phyloP scores from a whole-genome alignment of 257 asterid species.

The Nicotiana paniculata region DNA sequence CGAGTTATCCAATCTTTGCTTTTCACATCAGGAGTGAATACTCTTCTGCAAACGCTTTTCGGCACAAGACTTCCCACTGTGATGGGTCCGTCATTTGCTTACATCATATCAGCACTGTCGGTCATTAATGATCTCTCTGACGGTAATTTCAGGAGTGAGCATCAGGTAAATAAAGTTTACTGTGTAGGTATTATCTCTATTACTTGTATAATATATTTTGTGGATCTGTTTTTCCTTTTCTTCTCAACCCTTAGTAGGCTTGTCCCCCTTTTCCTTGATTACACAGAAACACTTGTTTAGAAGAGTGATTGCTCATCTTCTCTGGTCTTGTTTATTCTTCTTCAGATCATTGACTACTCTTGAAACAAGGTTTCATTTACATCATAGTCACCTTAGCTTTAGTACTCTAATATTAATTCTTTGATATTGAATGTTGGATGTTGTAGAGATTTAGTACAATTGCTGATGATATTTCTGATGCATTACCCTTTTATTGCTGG shows the following conservation, averaged over 20 bases:
- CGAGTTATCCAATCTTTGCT: slow-evolving; percentile 87
- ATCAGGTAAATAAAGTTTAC: slow-evolving; percentile 44
- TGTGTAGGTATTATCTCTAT: neutral
- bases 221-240: neutral
- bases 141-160: slow-evolving; percentile 35
- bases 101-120: slow-evolving; percentile 57
- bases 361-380: neutral
- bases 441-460: neutral
- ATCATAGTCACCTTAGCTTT: neutral
- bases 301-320: neutral
- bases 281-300: neutral
- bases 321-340: neutral
- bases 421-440: neutral
- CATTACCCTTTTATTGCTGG: slow-evolving; percentile 19
- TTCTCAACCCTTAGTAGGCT: neutral
- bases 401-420: neutral
- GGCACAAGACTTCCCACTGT: slow-evolving; percentile 98
- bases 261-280: neutral
- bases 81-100: slow-evolving; percentile 94
- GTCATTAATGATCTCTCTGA: slow-evolving; percentile 62
- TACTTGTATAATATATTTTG: neutral
- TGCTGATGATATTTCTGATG: neutral
- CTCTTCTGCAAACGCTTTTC: slow-evolving; percentile 81
- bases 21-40: slow-evolving; percentile 85
- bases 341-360: neutral